Percentiles rank a stretch among this genome's conserved stretches.
Conservation (phyloP, 1,284 basidiomycete species). For the Ustilago shanxiensis region DNA sequence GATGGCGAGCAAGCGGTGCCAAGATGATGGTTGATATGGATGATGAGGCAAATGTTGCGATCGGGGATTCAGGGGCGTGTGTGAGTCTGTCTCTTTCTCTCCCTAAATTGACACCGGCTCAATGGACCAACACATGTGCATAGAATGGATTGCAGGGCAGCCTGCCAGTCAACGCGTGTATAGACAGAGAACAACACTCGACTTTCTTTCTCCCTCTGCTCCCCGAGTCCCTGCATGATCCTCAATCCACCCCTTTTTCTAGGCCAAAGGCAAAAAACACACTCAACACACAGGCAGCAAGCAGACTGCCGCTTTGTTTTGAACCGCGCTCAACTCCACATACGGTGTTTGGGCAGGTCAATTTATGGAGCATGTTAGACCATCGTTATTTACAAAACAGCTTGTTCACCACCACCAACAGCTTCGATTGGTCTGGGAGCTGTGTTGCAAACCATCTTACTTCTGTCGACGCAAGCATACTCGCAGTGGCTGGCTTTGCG, state of each 20-base stretch:
- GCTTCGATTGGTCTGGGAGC: too few species aligned
- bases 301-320: not conserved
- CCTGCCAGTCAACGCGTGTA: constrained; percentile 10
- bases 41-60: not conserved
- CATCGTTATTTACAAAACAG: too few species aligned
- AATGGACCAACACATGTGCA: not conserved
- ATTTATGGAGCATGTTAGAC: too few species aligned
- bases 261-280: not conserved
- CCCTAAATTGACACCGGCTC: constrained; percentile 3
- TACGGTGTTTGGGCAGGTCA: not conserved
- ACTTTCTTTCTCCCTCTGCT: too few species aligned
- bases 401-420: too few species aligned
- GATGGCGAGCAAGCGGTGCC: not conserved
- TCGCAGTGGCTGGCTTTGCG: not conserved
- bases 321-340: not conserved
- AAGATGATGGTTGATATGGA: constrained; percentile 2
- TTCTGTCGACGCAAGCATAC: not conserved
- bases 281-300: not conserved
- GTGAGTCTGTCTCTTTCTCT: too few species aligned
- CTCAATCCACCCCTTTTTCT: not conserved
- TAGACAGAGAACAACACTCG: constrained; percentile 12
- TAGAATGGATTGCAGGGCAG: not conserved
- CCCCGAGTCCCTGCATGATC: constrained; percentile 1
- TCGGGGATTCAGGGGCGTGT: constrained; percentile 8
- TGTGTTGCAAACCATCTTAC: too few species aligned